These are phyloP conservation scores for Colletotrichum nymphaeae DNA, from an alignment of 2,329 filamentous ascomycete genomes.

Conservation along the genomic window DNA sequence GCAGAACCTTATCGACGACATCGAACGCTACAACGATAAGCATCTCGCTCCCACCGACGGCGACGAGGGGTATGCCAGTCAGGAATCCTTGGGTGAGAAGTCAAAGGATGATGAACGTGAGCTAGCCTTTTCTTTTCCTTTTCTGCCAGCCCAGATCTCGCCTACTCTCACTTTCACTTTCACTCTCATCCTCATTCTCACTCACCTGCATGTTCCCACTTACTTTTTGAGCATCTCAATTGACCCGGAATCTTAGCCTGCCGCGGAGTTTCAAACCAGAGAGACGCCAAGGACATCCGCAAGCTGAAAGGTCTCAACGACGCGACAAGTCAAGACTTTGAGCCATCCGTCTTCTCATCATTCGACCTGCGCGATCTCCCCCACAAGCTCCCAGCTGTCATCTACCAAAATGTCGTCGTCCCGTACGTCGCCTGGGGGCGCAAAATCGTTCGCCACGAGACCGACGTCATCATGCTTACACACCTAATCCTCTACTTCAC, in stretches of 20 bases:
- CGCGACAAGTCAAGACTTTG: constrained; percentile 52
- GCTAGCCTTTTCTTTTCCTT: background rate
- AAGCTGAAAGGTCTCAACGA: constrained; percentile 55
- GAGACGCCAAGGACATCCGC: constrained; percentile 39
- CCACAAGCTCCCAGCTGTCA: constrained; percentile 44
- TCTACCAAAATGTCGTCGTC: constrained; percentile 43
- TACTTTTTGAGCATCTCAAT: background rate
- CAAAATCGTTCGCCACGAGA: constrained; percentile 70
- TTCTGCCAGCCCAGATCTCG: no score
- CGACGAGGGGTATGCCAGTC: constrained; percentile 11
- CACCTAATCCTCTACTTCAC: constrained; percentile 79
- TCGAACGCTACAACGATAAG: constrained; percentile 8
- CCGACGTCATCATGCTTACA: constrained; percentile 82
- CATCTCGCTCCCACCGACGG: background rate
- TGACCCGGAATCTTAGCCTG: background rate
- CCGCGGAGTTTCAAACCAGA: constrained; percentile 3
- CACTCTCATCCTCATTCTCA: background rate
- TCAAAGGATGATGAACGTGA: constrained; percentile 4
- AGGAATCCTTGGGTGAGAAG: constrained; percentile 8
- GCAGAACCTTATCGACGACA: constrained; percentile 15
- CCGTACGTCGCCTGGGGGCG: constrained; percentile 70
- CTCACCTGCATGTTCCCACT: background rate
- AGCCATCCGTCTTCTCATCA: constrained; percentile 58
- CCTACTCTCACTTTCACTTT: background rate
- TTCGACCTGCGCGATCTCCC: constrained; percentile 51